phyloP scores from a whole-genome alignment of 495 filamentous ascomycete genomes.

The Aspergillus wentii region DNA sequence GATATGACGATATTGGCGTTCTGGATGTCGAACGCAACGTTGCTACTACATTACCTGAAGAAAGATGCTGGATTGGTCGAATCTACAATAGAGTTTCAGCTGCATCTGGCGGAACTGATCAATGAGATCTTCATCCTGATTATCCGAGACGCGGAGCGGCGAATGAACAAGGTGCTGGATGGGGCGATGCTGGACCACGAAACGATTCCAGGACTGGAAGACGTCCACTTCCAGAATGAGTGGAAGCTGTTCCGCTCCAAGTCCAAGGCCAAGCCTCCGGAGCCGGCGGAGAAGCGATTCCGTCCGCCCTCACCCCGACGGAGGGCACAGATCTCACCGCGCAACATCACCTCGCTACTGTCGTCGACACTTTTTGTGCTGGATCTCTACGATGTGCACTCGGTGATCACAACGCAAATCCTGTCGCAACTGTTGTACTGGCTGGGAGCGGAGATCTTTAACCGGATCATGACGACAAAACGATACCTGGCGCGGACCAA shows the following conservation, averaged over 20 bases:
- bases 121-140: slow-evolving; percentile 99
- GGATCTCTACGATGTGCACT: slow-evolving; percentile 97
- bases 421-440: slow-evolving; percentile 93
- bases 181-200: slow-evolving; percentile 94
- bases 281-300: slow-evolving; percentile 85
- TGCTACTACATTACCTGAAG: slow-evolving; percentile 92
- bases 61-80: slow-evolving; percentile 82
- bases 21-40: slow-evolving; percentile 96
- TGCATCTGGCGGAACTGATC: slow-evolving; percentile 88
- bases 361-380: slow-evolving; percentile 97
- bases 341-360: slow-evolving; percentile 94
- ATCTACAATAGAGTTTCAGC: slow-evolving; percentile 84
- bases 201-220: slow-evolving; percentile 95
- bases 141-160: slow-evolving; percentile 92
- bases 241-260: slow-evolving; percentile 95
- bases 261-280: slow-evolving; percentile 73
- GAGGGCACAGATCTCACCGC: slow-evolving; percentile 81
- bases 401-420: slow-evolving; percentile 89
- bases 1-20: slow-evolving; percentile 99
- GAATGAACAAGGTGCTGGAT: slow-evolving; percentile 94
- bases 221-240: slow-evolving; percentile 94
- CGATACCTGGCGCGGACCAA: slow-evolving; percentile 96
- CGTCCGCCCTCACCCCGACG: slow-evolving; percentile 94
- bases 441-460: slow-evolving; percentile 95
- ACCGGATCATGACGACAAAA: slow-evolving; percentile 92